phyloP scores from a whole-genome alignment of 116 monocot species.

The Thalassia testudinum region DNA sequence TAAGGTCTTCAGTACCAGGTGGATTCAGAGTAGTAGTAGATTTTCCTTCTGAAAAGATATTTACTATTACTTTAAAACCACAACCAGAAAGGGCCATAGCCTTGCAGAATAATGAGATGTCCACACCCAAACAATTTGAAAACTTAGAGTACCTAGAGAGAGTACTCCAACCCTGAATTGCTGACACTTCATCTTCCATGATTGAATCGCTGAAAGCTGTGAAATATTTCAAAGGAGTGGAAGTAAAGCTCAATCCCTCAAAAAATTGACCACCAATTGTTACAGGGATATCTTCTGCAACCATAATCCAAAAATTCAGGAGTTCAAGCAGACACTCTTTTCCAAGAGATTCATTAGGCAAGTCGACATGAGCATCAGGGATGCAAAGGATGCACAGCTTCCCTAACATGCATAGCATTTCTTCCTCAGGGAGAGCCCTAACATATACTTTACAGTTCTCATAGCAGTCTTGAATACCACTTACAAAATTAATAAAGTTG shows the following conservation, averaged over 20 bases:
- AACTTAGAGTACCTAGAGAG: conserved; percentile 25
- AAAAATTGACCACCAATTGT: neutral
- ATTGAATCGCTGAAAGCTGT: conserved; percentile 29
- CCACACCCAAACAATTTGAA: conserved; percentile 10
- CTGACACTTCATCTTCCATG: conserved; percentile 34
- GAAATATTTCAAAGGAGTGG: conserved; percentile 21
- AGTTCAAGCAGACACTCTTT: conserved; percentile 23
- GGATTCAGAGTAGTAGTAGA: neutral
- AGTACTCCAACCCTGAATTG: conserved; percentile 44
- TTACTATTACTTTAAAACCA: conserved; percentile 30
- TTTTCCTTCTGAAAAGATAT: conserved; percentile 23
- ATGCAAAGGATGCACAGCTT: conserved; percentile 41
- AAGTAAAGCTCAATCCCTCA: conserved; percentile 7
- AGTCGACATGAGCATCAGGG: conserved; percentile 14
- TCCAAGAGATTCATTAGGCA: conserved; percentile 25
- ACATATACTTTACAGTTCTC: conserved; percentile 59
- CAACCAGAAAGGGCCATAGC: conserved; percentile 64
- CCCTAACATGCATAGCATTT: conserved; percentile 24
- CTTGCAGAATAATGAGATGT: conserved; percentile 29
- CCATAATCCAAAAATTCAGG: conserved; percentile 58
- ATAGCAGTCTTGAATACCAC: conserved; percentile 37
- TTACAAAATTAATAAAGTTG: conserved; percentile 28
- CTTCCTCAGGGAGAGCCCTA: conserved; percentile 24
- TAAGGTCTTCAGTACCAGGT: conserved; percentile 16
- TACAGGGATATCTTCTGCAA: conserved; percentile 25